Evolutionary conservation across 495 filamentous ascomycete species (phyloP).

Genomic region (Penicillium lagena): DNA sequence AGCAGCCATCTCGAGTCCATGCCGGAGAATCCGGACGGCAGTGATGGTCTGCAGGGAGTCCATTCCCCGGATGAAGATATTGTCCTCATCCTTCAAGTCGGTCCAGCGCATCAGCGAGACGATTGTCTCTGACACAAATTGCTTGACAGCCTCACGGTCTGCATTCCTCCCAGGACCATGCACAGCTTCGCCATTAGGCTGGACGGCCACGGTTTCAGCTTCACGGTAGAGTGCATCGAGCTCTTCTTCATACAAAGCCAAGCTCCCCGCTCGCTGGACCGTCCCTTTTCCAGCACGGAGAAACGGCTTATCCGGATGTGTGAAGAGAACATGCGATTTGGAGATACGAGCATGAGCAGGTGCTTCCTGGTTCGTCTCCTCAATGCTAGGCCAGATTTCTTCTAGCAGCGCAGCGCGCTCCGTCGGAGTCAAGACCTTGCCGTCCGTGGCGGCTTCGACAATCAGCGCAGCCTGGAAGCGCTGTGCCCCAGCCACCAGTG

Average conservation of each 20-base stretch:
- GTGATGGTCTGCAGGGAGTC: slow-evolving; percentile 42
- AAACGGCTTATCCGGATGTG: slow-evolving; percentile 25
- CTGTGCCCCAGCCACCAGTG: slow-evolving; percentile 28
- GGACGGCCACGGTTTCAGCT: slow-evolving; percentile 5
- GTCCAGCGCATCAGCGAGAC: slow-evolving; percentile 5
- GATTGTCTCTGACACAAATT: slow-evolving; percentile 2
- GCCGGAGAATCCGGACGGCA: no score
- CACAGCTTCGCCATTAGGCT: not conserved
- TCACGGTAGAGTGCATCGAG: slow-evolving; percentile 15
- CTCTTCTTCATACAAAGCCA: slow-evolving; percentile 11
- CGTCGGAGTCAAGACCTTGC: not conserved
- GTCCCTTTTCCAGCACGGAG: slow-evolving; percentile 41
- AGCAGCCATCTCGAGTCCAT: no score
- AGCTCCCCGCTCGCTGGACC: slow-evolving; percentile 20
- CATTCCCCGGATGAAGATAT: slow-evolving; percentile 36
- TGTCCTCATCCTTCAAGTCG: slow-evolving; percentile 5
- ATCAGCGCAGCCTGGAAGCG: slow-evolving; percentile 28
- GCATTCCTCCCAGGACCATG: no score
- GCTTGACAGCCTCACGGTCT: not conserved
- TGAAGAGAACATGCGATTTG: slow-evolving; percentile 34
- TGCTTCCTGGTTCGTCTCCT: slow-evolving; percentile 37
- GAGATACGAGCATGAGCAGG: slow-evolving; percentile 37
- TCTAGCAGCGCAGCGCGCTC: slow-evolving; percentile 22
- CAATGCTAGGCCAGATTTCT: slow-evolving; percentile 38
- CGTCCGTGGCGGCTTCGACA: slow-evolving; percentile 20